Conservation (phyloP, 495 filamentous ascomycete genomes). For the Aspergillus ellipticus region DNA sequence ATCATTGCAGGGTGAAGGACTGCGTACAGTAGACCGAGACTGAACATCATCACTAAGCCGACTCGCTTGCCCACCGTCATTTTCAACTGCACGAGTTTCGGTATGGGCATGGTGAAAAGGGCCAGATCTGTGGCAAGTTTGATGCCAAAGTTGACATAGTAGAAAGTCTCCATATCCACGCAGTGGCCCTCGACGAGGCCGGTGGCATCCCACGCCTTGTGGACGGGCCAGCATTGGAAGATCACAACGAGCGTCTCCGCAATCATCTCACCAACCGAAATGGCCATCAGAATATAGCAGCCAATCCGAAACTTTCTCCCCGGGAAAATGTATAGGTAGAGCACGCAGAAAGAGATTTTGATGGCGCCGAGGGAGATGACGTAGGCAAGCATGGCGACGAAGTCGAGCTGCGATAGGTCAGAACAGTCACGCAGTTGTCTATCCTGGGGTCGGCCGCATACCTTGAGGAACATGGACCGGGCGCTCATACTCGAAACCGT, state of each 20-base stretch:
- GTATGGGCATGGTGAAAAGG: slow-evolving; percentile 31
- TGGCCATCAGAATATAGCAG: slow-evolving; percentile 12
- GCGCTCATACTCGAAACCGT: slow-evolving; percentile 2
- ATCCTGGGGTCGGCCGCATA: background rate
- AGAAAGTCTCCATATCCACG: slow-evolving; percentile 14
- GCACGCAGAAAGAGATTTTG: slow-evolving; percentile 23
- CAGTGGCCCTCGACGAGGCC: slow-evolving; percentile 13
- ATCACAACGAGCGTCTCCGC: slow-evolving; percentile 18
- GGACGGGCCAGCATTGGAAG: slow-evolving; percentile 22
- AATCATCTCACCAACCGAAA: slow-evolving; percentile 15
- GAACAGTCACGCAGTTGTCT: background rate
- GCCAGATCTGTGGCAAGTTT: slow-evolving; percentile 31
- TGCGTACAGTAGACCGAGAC: slow-evolving; percentile 32
- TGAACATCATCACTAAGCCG: slow-evolving; percentile 30
- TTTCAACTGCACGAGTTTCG: slow-evolving; percentile 23
- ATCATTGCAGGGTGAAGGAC: background rate
- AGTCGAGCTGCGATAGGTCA: slow-evolving; percentile 13
- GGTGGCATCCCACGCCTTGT: slow-evolving; percentile 23
- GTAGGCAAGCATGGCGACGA: slow-evolving; percentile 20
- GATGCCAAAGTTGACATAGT: slow-evolving; percentile 21
- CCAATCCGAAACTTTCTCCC: slow-evolving; percentile 16
- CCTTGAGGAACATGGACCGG: slow-evolving; percentile 19
- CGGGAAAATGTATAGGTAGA: slow-evolving; percentile 21
- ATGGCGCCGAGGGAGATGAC: slow-evolving; percentile 19
- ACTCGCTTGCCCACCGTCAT: slow-evolving; percentile 27